Evolutionary conservation across 1,284 basidiomycete species (phyloP).

Genomic region (Coriolopsis trogii): DNA sequence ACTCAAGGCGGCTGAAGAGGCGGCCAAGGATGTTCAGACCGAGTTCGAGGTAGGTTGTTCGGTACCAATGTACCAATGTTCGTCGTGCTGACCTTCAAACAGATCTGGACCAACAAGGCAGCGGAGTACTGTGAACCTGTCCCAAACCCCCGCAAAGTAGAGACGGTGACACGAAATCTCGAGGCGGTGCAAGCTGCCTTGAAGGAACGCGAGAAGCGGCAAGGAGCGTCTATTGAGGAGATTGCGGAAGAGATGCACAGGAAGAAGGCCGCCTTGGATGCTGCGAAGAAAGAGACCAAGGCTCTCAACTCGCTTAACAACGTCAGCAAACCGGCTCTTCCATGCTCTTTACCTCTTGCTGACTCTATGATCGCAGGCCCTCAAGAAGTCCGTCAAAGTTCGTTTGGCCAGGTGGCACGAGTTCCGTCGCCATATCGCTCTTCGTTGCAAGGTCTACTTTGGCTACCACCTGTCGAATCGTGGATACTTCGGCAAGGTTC

Average conservation of each 20-base stretch:
- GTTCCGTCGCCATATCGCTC: conserved; percentile 84
- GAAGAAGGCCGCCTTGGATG: conserved; percentile 56
- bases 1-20: conserved; percentile 42
- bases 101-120: conserved; percentile 73
- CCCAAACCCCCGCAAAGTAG: conserved; percentile 56
- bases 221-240: conserved; percentile 80
- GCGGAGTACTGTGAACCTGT: conserved; percentile 63
- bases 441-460: conserved; percentile 86
- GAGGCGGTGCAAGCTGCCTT: conserved; percentile 69
- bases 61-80: background rate
- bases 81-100: background rate
- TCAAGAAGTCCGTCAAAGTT: conserved; percentile 63
- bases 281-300: conserved; percentile 61
- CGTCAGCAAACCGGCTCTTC: conserved; percentile 39
- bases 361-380: conserved; percentile 17
- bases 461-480: conserved; percentile 82
- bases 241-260: conserved; percentile 72
- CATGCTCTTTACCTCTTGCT: background rate
- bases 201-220: conserved; percentile 67
- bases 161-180: conserved; percentile 62
- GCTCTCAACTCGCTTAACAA: conserved; percentile 67
- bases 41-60: conserved; percentile 55
- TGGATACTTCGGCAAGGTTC: conserved; percentile 82
- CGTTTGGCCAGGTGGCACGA: conserved; percentile 83
- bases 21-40: conserved; percentile 51